These are phyloP conservation scores for Umbellularia californica DNA, from an alignment of 164 flowering plant species.

Conservation along the genomic window DNA sequence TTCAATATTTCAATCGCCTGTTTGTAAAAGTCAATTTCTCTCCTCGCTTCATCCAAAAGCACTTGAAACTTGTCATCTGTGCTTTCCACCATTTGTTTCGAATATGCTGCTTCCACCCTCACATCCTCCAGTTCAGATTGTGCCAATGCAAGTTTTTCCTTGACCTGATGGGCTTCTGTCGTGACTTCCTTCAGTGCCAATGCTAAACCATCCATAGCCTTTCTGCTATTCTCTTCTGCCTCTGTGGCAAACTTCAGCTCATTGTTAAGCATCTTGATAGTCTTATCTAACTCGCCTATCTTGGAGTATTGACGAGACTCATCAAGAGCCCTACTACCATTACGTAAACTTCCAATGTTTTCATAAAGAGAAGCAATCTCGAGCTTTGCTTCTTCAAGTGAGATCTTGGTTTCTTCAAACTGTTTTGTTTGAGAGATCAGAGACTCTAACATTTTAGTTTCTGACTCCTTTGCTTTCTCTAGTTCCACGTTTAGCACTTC, in stretches of 20 bases:
- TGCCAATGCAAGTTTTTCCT: conserved; percentile 35
- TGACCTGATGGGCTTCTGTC: conserved; percentile 42
- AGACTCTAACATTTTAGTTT: conserved; percentile 33
- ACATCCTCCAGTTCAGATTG: conserved; percentile 33
- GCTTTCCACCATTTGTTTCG: conserved; percentile 24
- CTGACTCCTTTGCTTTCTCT: conserved; percentile 40
- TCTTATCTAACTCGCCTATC: background rate
- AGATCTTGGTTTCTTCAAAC: conserved; percentile 53
- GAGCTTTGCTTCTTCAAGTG: conserved; percentile 53
- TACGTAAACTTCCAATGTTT: conserved; percentile 14
- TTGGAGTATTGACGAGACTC: background rate
- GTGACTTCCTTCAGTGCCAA: conserved; percentile 70
- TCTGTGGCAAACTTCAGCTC: conserved; percentile 54
- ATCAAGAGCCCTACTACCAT: background rate
- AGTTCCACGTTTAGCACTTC: conserved; percentile 37
- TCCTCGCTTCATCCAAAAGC: conserved; percentile 43
- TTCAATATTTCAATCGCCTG: conserved; percentile 51
- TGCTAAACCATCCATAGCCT: conserved; percentile 87
- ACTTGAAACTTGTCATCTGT: conserved; percentile 34
- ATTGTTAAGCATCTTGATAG: conserved; percentile 8
- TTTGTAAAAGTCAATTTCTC: conserved; percentile 45
- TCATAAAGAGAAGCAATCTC: conserved; percentile 31
- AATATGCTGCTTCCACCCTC: conserved; percentile 35
- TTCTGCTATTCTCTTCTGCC: conserved; percentile 66
- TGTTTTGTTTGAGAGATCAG: conserved; percentile 40